Evolutionary conservation across 169 alveolate species (phyloP), one percentile per base, ranked within the genome.

Genomic region (Eimeria acervulina): DNA sequence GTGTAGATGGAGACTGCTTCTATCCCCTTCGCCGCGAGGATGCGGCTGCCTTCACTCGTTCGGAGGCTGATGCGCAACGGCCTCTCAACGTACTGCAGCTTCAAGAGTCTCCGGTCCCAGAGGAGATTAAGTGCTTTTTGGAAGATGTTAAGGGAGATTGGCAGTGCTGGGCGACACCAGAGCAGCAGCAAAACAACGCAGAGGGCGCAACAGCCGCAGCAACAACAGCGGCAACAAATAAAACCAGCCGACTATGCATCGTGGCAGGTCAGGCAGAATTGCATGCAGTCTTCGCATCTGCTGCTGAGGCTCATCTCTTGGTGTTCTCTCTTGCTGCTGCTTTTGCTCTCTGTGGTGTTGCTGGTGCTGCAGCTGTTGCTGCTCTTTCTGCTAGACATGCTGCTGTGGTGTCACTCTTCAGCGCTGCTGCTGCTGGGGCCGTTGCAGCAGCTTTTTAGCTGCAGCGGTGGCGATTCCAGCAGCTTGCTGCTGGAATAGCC

Each of bases 1-100:
- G 6, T 59, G 23, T 74, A 89, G 95, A 90, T 52, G 95, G 85
- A 26, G 76, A 72, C 80, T 90, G 95, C 28, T 55, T 90, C 19
- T 90, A 61, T n/a, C 95, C 95, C 8, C 80, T 90, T 3, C 36
- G 78, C 26, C 44, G 36, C 1, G 66, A 28, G 81, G 95, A 90
- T 26, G 52, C 81, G 6, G 78, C 51, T 1, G 95, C 95, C 23
- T 74, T 90, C 81, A 31, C 33, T 15, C 70, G 90, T 5, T 26
- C 38, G 40, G 66, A 51, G 28, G 78, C 15, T 2, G 90, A 72
- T 0, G 95, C 55, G 31, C 78, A 51, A 36, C 70, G 38, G 44
- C 91, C 91, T 13, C 28, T 26, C 55, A 83, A 83, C 21, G 23
- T 83, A 55, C 28, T 83, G 33, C 91, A 52, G 47, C 72, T 83